Evolutionary conservation across 1,284 basidiomycete genomes (phyloP).

Genomic region (Boletus sp.): DNA sequence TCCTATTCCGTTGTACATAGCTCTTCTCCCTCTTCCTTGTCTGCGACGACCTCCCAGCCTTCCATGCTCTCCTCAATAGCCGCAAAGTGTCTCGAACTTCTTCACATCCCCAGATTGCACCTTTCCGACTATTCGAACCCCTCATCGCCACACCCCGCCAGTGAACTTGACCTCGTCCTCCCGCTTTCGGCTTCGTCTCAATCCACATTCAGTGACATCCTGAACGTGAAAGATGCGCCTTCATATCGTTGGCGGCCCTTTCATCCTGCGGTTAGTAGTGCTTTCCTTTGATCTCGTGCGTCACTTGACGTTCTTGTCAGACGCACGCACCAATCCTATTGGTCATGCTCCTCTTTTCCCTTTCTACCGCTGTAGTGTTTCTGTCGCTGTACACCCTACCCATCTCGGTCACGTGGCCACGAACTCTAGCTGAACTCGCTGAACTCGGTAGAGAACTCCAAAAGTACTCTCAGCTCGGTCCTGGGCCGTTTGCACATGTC

Average conservation of each 20-base stretch:
- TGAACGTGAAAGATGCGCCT: slow-evolving; percentile 39
- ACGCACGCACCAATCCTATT: slow-evolving; percentile 60
- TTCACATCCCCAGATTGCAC: slow-evolving; percentile 42
- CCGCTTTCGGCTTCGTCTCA: slow-evolving; percentile 61
- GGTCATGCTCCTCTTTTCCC: slow-evolving; percentile 65
- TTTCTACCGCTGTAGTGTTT: slow-evolving; percentile 54
- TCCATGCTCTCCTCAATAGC: slow-evolving; percentile 50
- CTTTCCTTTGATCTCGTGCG: slow-evolving; percentile 15
- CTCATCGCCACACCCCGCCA: slow-evolving; percentile 50
- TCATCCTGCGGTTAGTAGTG: slow-evolving; percentile 46
- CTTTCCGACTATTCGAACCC: slow-evolving; percentile 38
- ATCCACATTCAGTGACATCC: slow-evolving; percentile 46
- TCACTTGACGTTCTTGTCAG: slow-evolving; percentile 36
- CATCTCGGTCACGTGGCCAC: slow-evolving; percentile 71
- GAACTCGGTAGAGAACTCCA: slow-evolving; percentile 71
- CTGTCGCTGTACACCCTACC: slow-evolving; percentile 56
- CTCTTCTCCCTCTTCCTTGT: slow-evolving; percentile 4
- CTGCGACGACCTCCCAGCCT: slow-evolving; percentile 17
- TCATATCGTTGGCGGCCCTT: slow-evolving; percentile 40
- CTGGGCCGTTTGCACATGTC: slow-evolving; percentile 60
- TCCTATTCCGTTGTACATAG: slow-evolving; percentile 6
- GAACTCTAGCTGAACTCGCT: slow-evolving; percentile 68
- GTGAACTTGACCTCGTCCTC: slow-evolving; percentile 53
- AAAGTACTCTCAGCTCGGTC: slow-evolving; percentile 69
- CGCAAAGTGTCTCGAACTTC: slow-evolving; percentile 48